Conservation (phyloP, 495 filamentous ascomycete genomes). For the Neurospora sp. region DNA sequence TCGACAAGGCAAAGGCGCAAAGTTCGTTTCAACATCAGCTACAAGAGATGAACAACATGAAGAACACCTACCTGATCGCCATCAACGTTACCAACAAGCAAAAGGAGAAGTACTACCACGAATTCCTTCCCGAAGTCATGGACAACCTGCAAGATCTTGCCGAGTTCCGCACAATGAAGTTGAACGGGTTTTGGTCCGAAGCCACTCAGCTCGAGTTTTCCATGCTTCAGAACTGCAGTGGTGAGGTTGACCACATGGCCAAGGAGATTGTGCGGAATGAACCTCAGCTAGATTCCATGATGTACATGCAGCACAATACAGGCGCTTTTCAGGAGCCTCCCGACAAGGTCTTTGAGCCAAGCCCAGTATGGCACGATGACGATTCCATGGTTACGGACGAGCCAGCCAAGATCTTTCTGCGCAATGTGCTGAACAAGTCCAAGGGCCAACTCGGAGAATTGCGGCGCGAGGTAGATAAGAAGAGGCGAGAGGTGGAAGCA, state of each 20-base stretch:
- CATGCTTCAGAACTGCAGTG: constrained; percentile 59
- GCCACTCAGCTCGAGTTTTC: constrained; percentile 68
- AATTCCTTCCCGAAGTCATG: constrained; percentile 88
- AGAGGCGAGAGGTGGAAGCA: constrained; percentile 69
- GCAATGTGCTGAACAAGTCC: constrained; percentile 84
- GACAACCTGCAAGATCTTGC: constrained; percentile 87
- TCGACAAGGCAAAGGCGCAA: constrained; percentile 84
- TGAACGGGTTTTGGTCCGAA: constrained; percentile 78
- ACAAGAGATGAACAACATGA: constrained; percentile 89
- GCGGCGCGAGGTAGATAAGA: constrained; percentile 71
- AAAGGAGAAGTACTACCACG: constrained; percentile 92
- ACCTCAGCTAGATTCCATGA: constrained; percentile 84
- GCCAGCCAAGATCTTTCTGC: constrained; percentile 74
- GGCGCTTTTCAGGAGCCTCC: constrained; percentile 68
- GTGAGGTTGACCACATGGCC: constrained; percentile 58
- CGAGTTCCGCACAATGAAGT: constrained; percentile 69
- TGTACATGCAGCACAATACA: constrained; percentile 92
- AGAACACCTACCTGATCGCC: constrained; percentile 92
- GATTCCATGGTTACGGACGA: constrained; percentile 74
- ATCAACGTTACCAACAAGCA: constrained; percentile 95
- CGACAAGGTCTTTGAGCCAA: constrained; percentile 83
- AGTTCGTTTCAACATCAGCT: constrained; percentile 82
- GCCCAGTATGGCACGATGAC: constrained; percentile 95
- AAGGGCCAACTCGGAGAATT: constrained; percentile 71
- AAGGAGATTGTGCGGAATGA: constrained; percentile 82